A percentile compares a stretch with the other conserved stretches of the same genome.
These are phyloP conservation scores for Nepenthes mirabilis DNA, from an alignment of 148 eudicot species.

Conservation along the genomic window DNA sequence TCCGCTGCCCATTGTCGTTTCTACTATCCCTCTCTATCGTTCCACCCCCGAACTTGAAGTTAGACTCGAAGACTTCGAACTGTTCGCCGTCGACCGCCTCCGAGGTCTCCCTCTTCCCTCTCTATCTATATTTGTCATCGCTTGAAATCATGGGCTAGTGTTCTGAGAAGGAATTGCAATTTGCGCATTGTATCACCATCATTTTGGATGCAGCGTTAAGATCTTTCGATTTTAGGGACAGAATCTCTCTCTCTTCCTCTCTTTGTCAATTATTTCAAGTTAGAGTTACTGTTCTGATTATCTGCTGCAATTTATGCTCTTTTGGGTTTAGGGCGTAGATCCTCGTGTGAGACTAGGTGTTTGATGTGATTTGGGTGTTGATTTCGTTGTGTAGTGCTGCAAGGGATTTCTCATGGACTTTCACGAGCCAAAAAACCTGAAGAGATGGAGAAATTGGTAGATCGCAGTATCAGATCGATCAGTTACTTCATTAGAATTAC, in stretches of 20 bases:
- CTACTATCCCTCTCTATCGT: conserved; percentile 35
- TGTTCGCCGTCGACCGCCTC: conserved; percentile 49
- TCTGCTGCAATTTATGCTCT: no score
- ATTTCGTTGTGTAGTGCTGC: conserved; percentile 40
- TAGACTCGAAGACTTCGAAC: conserved; percentile 52
- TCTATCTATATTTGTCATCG: neutral
- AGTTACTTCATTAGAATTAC: neutral
- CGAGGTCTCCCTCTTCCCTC: conserved; percentile 20
- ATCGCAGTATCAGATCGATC: neutral
- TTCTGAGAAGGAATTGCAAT: neutral
- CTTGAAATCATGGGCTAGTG: neutral
- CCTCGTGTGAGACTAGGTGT: neutral
- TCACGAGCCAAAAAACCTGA: conserved; percentile 79
- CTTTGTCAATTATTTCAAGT: no score
- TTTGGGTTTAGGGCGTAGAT: neutral
- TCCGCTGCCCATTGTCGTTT: conserved; percentile 4
- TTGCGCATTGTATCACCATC: neutral
- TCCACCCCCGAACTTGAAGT: conserved; percentile 44
- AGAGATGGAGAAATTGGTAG: conserved; percentile 62
- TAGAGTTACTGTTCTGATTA: no score
- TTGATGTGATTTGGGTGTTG: neutral
- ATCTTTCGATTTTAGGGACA: neutral
- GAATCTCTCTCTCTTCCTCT: no score
- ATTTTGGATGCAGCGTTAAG: neutral
- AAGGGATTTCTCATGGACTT: conserved; percentile 78